Evolutionary conservation across 108 stramenopile species (phyloP).

Genomic region (Epipyxis sp.): DNA sequence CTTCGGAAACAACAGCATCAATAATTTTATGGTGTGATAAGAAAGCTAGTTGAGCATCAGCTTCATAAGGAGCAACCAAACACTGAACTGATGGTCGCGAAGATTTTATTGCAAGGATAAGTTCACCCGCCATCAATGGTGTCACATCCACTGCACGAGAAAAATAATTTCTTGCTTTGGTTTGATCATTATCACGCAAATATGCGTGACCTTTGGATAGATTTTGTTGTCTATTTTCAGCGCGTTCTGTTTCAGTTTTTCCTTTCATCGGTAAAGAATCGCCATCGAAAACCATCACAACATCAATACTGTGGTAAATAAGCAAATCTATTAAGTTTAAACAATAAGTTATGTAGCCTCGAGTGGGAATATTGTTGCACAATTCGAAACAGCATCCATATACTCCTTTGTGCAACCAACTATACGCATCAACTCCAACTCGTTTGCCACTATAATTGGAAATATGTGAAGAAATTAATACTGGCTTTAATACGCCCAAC

Average conservation of each 20-base stretch:
- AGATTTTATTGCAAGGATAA: constrained; percentile 35
- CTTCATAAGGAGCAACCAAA: constrained; percentile 51
- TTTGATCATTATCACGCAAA: constrained; percentile 19
- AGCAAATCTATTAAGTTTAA: constrained; percentile 35
- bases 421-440: constrained; percentile 46
- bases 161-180: constrained; percentile 34
- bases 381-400: constrained; percentile 48
- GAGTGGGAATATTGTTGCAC: background rate
- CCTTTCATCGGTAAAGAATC: constrained; percentile 42
- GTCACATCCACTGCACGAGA: constrained; percentile 39
- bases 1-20: constrained; percentile 47
- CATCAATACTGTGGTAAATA: constrained; percentile 43
- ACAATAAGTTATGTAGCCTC: background rate
- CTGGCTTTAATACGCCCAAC: constrained; percentile 7
- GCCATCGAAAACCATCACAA: constrained; percentile 48
- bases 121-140: constrained; percentile 16
- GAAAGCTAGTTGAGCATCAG: constrained; percentile 50
- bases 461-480: constrained; percentile 31
- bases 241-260: constrained; percentile 38
- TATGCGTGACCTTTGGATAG: constrained; percentile 36
- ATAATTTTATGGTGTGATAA: constrained; percentile 36
- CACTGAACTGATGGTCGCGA: constrained; percentile 31
- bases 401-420: constrained; percentile 44
- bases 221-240: constrained; percentile 28
- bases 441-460: constrained; percentile 43